Evolutionary conservation across 129 eudicot genomes (phyloP).

Genomic region (Dittrichia graveolens): DNA sequence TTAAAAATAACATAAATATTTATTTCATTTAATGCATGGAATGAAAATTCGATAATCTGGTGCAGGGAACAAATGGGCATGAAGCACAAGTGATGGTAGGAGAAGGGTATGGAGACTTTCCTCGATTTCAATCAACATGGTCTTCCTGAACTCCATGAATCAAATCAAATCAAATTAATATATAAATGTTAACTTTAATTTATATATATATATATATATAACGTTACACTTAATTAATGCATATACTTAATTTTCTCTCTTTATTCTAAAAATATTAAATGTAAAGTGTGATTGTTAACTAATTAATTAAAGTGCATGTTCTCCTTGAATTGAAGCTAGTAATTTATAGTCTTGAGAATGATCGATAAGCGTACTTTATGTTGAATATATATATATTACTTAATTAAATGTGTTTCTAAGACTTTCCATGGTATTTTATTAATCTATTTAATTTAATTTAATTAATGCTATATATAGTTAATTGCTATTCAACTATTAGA

Average conservation of each 20-base stretch:
- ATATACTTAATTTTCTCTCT: background rate
- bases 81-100: conserved; percentile 59
- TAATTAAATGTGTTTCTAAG: background rate
- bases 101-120: conserved; percentile 63
- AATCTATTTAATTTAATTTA: background rate
- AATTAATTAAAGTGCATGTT: conserved; percentile 16
- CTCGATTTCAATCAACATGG: conserved; percentile 63
- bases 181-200: background rate
- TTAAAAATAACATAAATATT: background rate
- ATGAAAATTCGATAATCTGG: conserved; percentile 15
- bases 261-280: background rate
- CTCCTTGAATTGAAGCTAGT: conserved; percentile 10
- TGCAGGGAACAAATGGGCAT: conserved; percentile 67
- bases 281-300: conserved; percentile 17
- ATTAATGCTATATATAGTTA: background rate
- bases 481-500: background rate
- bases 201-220: conserved; percentile 20
- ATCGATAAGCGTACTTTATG: background rate
- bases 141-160: conserved; percentile 41
- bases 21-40: conserved; percentile 28
- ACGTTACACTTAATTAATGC: conserved; percentile 7
- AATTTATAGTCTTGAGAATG: background rate
- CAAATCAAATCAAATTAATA: too few relatives aligned
- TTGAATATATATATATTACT: too few relatives aligned
- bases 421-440: background rate